A percentile compares a stretch with the other conserved stretches of the same genome.
Conservation (phyloP, 345 rosid genomes). For the Bretschneidera sinensis region DNA sequence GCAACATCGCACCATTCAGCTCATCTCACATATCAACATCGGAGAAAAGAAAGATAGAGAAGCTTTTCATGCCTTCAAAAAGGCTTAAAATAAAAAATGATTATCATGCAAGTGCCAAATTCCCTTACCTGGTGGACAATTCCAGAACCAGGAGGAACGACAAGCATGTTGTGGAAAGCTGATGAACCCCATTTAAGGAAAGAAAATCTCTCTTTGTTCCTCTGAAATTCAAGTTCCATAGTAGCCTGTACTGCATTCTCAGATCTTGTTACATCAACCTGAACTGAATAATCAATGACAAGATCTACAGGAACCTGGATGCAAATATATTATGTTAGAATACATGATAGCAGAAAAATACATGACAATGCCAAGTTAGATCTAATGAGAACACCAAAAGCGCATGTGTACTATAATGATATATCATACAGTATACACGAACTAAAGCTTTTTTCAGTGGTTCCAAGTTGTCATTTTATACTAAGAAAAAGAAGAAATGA, state of each 20-base stretch:
- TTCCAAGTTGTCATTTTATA: neutral
- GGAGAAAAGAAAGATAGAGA: neutral
- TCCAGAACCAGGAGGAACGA: slow-evolving; percentile 74
- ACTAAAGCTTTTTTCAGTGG: neutral
- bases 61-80: neutral
- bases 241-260: slow-evolving; percentile 68
- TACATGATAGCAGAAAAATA: neutral
- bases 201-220: slow-evolving; percentile 62
- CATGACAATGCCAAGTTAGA: neutral
- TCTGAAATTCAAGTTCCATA: slow-evolving; percentile 66
- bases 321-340: slow-evolving; percentile 3
- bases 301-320: slow-evolving; percentile 85
- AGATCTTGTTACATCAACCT: slow-evolving; percentile 71
- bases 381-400: neutral
- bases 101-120: neutral
- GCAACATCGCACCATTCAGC: neutral
- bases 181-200: slow-evolving; percentile 72
- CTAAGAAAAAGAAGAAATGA: too few relatives aligned
- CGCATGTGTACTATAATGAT: neutral
- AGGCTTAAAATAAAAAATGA: neutral
- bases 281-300: slow-evolving; percentile 86
- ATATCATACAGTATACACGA: too few relatives aligned
- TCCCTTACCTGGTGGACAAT: slow-evolving; percentile 68
- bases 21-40: neutral
- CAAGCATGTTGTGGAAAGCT: slow-evolving; percentile 69